Base-by-base conservation (phyloP, 2,329 filamentous ascomycete genomes). In the Claviceps paspali region DNA sequence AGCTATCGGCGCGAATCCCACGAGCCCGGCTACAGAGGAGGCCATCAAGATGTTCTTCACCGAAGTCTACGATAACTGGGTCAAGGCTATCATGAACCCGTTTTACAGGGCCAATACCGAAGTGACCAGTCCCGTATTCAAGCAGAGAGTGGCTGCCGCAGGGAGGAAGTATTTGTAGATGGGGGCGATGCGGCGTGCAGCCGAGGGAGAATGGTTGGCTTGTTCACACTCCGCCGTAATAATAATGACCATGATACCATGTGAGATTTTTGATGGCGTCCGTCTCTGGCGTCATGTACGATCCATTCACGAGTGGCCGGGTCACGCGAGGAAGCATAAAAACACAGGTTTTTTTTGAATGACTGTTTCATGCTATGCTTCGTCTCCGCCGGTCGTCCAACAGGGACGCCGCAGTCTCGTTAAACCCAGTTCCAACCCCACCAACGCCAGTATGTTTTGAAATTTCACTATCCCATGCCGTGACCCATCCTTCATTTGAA, bases 31-130 rank as follows among this genome's bases (percentile, higher is more conserved):
- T 54, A 93, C 88, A 5, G 91, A 98, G 62, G 91, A 98, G 63
- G 88, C 91, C 4, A 82, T 96, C 49, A 78, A 85, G 55, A 84
- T 84, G 60, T 98, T 96, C 64, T 94, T 98, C 64, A 70, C 73
- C 12, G 91, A 98, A 55, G 82, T 95, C 10, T 96, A 95, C 62
- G 91, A 98, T 62, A 85, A 79, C 48, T 98, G 88, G 79, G 75
- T 94, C 46, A 98, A 98, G 69, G 83, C 87, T 10, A 77, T 87
- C 40, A 96, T 98, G 91, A 96, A 77, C 54, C 91, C 91, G 0
- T 98, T 98, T 57, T 96, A 95, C 64, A 70, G 72, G 38, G 75
- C 80, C 38, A 88, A 93, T 46, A 82, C 82, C 68, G 79, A 83
- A 48, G 78, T 98, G 36, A 76, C 70, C 53, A 96, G 87, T 59